Evolutionary conservation across 257 asterid genomes (phyloP).

Genomic region (Cruciata laevipes): DNA sequence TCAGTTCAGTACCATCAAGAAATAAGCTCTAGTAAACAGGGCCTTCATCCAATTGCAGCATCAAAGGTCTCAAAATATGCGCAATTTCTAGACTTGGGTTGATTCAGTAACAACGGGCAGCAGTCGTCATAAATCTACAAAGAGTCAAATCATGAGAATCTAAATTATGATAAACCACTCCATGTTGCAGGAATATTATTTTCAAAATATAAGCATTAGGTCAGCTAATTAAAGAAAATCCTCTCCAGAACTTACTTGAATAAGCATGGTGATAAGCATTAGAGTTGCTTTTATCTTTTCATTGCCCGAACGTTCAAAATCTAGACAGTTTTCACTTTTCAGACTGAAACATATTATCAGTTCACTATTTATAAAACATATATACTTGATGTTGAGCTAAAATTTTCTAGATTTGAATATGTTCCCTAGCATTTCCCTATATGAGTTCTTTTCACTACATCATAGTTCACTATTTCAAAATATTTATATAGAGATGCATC

Average conservation of each 20-base stretch:
- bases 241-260: constrained; percentile 39
- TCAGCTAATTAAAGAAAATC: constrained; percentile 24
- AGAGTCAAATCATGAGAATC: constrained; percentile 9
- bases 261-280: constrained; percentile 36
- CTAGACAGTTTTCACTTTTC: constrained; percentile 74
- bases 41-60: constrained; percentile 92
- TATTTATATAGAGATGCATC: no score
- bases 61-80: constrained; percentile 71
- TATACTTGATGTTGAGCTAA: no score
- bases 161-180: not conserved
- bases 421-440: no score
- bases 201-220: not conserved
- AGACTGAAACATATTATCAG: no score
- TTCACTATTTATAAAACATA: no score
- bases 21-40: no score
- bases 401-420: no score
- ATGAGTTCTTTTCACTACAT: no score
- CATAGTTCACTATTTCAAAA: no score
- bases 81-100: constrained; percentile 72
- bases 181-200: not conserved
- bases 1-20: no score
- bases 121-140: constrained; percentile 91
- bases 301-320: constrained; percentile 68
- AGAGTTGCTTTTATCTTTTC: constrained; percentile 61
- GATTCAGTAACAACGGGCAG: constrained; percentile 90